Conservation (phyloP, 225 moss, liverwort and hornwort species). For the Climacium dendroides region DNA sequence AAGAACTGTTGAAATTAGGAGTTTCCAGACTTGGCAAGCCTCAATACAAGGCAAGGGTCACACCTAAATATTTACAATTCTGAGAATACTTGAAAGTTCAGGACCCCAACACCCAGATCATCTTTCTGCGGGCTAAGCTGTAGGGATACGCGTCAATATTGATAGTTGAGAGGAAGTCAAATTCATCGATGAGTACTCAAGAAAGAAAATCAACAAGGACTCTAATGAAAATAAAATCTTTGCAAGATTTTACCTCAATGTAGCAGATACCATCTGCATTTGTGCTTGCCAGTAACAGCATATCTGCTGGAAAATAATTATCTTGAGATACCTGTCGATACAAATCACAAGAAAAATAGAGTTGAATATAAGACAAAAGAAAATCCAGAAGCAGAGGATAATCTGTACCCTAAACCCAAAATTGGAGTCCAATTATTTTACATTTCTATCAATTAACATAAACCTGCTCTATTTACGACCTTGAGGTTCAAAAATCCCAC, state of each 20-base stretch:
- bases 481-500: background rate
- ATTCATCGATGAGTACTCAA: background rate
- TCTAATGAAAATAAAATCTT: background rate
- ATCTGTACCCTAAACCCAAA: background rate
- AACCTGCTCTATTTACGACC: background rate
- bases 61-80: background rate
- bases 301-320: constrained; percentile 75
- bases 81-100: background rate
- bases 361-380: background rate
- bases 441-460: background rate
- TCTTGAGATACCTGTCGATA: constrained; percentile 48
- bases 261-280: constrained; percentile 92
- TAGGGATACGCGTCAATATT: background rate
- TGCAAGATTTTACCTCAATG: constrained; percentile 48
- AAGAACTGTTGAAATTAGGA: background rate
- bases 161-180: background rate
- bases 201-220: background rate
- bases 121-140: background rate
- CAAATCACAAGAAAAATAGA: background rate
- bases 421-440: background rate
- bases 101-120: background rate
- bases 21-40: background rate
- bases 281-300: constrained; percentile 74
- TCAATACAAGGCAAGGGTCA: background rate
- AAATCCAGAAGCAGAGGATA: background rate